Conservation (phyloP, 2,329 filamentous ascomycete genomes). For the Calonectria crousiana region DNA sequence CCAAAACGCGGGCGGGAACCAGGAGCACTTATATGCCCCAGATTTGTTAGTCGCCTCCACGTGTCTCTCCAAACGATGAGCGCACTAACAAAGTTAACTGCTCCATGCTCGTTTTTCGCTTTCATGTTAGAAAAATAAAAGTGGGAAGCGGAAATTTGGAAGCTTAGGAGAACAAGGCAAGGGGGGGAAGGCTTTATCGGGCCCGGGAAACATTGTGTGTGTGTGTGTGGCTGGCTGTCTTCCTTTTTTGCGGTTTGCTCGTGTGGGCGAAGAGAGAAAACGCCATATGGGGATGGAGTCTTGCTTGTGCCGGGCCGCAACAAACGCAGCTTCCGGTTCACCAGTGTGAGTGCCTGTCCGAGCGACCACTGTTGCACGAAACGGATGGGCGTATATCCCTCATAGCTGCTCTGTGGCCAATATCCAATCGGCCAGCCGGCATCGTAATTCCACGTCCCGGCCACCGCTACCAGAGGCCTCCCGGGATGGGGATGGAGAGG, state of each 20-base stretch:
- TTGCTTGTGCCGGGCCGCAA: not conserved
- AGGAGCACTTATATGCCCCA: not conserved
- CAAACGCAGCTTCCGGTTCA: not conserved
- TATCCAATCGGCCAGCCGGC: not conserved
- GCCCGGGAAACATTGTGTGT: not conserved
- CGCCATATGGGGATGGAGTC: not conserved
- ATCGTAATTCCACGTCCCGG: not conserved
- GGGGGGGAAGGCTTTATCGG: not conserved
- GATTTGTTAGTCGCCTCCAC: not conserved
- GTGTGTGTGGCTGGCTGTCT: not conserved
- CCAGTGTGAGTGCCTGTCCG: not conserved
- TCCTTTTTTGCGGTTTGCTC: not conserved
- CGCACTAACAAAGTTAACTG: not conserved
- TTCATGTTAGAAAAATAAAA: conserved; percentile 8
- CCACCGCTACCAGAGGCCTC: conserved; percentile 2
- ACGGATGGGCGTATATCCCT: conserved; percentile 1
- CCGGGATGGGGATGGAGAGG: not conserved
- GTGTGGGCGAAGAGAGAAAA: not conserved
- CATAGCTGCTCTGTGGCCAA: not conserved
- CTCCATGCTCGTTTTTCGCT: not conserved
- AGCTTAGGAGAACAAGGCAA: not conserved
- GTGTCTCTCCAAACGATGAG: not conserved
- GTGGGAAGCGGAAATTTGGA: conserved; percentile 11
- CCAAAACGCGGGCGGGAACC: not conserved
- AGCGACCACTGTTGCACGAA: not conserved